These are phyloP conservation scores for Fusarium musae DNA, from an alignment of 2,329 filamentous ascomycete genomes.

Conservation along the genomic window DNA sequence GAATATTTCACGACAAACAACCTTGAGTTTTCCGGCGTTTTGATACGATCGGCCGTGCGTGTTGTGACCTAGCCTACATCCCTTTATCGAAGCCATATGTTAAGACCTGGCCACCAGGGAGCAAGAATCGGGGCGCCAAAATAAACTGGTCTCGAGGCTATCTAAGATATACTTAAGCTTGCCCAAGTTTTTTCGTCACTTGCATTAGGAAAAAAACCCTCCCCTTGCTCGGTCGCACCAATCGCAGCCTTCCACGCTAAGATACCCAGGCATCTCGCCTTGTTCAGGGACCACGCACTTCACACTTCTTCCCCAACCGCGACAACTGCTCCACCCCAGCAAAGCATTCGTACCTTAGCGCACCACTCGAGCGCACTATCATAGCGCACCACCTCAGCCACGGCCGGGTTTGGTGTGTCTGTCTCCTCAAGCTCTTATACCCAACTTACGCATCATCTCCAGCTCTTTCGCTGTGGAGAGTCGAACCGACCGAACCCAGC, in stretches of 20 bases:
- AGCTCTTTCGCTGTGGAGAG: slow-evolving; percentile 37
- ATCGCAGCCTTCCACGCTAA: slow-evolving; percentile 48
- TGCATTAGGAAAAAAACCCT: background rate
- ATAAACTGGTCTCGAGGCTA: background rate
- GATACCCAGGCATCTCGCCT: slow-evolving; percentile 31
- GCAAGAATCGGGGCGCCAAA: background rate
- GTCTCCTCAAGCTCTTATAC: slow-evolving; percentile 40
- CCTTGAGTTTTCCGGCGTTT: background rate
- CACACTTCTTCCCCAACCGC: slow-evolving; percentile 27
- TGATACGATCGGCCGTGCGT: background rate
- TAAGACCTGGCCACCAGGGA: background rate
- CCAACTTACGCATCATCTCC: slow-evolving; percentile 43
- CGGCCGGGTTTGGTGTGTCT: slow-evolving; percentile 29
- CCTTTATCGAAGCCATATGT: slow-evolving; percentile 22
- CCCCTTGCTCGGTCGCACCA: slow-evolving; percentile 38
- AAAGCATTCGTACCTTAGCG: slow-evolving; percentile 41
- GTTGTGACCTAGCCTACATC: background rate
- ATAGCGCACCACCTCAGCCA: slow-evolving; percentile 38
- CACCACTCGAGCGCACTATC: slow-evolving; percentile 5
- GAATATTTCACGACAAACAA: background rate
- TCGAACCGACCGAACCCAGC: slow-evolving; percentile 29
- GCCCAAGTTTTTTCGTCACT: background rate
- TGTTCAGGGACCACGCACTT: slow-evolving; percentile 38
- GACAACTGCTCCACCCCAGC: slow-evolving; percentile 40
- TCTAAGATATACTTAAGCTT: background rate